Evolutionary conservation across 2,329 filamentous ascomycete genomes (phyloP), one percentile per base, ranked within the genome.

Genomic region (Arthroderma sp.): DNA sequence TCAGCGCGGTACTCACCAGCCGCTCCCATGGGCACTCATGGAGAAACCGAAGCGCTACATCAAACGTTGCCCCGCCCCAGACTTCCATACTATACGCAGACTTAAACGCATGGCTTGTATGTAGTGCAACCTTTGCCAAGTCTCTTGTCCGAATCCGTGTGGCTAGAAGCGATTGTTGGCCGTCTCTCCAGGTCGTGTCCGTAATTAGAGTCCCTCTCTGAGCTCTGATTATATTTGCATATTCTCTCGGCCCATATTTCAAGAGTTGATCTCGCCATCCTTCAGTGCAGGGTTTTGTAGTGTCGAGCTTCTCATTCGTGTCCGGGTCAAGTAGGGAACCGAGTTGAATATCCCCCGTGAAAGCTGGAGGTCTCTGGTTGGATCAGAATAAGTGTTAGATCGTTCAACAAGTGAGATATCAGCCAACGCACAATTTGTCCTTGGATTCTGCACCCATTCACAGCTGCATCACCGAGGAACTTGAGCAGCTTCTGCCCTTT

Each of bases 181-280:
- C 91, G 70, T 98, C 91, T 73, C 91, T 85, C 91, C 89, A 96
- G 52, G 91, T 98, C 42, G 91, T 98, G 65, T 98, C 91, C 91
- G 98, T 98, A 64, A 98, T 78, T 57, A 98, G 75, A 62, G 82
- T 88, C 54, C 91, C 89, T 74, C 94, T 93, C 79, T 98, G 86
- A 44, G 81, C 75, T 54, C 91, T 85, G 49, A 98, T 80, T 42
- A 91, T 89, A 72, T 94, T 93, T 51, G 89, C 91, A 57, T 94
- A 98, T 28, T 77, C 91, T 65, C 80, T 87, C 31, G 91, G 91
- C 29, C 91, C 91, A 61, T 96, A 67, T 57, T 93, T 81, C 49
- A 91, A 68, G 46, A 98, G 70, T 56, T 96, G 81, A 59, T 86
- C 83, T 65, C 93, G 83, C 89, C 89, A 98, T 48, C 91, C 91